These are phyloP conservation scores for Didymella segeticola DNA, from an alignment of 2,329 filamentous ascomycete species.

Conservation along the genomic window DNA sequence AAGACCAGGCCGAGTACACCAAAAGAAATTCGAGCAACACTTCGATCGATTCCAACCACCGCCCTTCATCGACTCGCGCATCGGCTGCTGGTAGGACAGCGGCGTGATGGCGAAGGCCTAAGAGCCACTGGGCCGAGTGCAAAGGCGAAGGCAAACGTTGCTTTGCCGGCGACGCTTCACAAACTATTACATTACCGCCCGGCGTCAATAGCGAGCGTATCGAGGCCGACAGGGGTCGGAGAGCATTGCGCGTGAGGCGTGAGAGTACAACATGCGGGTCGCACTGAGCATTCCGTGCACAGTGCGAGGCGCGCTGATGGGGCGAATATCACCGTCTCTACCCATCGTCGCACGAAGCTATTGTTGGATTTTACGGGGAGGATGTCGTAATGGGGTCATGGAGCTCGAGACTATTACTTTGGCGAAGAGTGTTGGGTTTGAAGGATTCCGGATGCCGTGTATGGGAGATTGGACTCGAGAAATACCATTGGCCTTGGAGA, in stretches of 20 bases:
- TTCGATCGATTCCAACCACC: constrained; percentile 43
- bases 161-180: constrained; percentile 44
- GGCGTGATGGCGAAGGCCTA: constrained; percentile 55
- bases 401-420: constrained; percentile 60
- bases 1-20: constrained; percentile 25
- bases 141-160: constrained; percentile 33
- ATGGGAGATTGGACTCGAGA: constrained; percentile 53
- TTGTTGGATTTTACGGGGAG: constrained; percentile 57
- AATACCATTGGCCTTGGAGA: constrained; percentile 34
- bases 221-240: constrained; percentile 28
- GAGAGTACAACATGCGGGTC: constrained; percentile 40
- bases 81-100: constrained; percentile 55
- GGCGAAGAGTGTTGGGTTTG: constrained; percentile 48
- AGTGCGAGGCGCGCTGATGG: constrained; percentile 23
- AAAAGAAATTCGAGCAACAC: constrained; percentile 39
- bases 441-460: constrained; percentile 52
- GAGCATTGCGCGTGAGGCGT: constrained; percentile 34
- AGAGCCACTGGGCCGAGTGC: constrained; percentile 50
- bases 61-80: constrained; percentile 53
- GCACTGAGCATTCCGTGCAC: constrained; percentile 39
- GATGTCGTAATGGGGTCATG: constrained; percentile 36
- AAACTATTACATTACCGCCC: constrained; percentile 34
- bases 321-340: constrained; percentile 34
- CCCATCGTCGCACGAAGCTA: constrained; percentile 46
- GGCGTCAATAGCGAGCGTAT: constrained; percentile 42